These are phyloP conservation scores for Dalbergia cultrata DNA, from an alignment of 306 rosid species.

Conservation along the genomic window DNA sequence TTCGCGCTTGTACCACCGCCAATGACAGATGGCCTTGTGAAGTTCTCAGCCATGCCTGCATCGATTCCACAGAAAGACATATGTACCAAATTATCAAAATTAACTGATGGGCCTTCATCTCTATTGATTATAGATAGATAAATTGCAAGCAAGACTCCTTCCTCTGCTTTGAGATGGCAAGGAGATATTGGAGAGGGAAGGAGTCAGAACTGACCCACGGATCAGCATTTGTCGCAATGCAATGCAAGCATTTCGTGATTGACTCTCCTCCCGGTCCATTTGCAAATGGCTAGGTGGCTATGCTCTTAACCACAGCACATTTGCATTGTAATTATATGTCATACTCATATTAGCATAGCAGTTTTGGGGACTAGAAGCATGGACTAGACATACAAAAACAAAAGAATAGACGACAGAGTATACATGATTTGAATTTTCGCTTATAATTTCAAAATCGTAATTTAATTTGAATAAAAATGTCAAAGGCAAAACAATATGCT, in stretches of 20 bases:
- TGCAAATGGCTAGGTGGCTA: not conserved
- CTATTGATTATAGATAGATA: not conserved
- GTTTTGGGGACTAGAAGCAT: too few species aligned
- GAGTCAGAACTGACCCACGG: not conserved
- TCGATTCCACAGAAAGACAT: slow-evolving; percentile 18
- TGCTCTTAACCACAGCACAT: not conserved
- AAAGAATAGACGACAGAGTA: too few species aligned
- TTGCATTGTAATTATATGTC: not conserved
- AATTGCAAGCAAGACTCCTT: not conserved
- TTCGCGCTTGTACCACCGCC: too few species aligned
- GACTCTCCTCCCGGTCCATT: slow-evolving; percentile 24
- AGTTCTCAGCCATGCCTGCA: slow-evolving; percentile 19
- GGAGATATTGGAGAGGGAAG: slow-evolving; percentile 15
- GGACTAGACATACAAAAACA: too few species aligned
- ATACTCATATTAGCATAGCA: too few species aligned
- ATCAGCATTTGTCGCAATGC: not conserved
- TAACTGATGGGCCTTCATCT: not conserved
- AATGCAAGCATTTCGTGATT: not conserved
- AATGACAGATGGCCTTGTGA: slow-evolving; percentile 39
- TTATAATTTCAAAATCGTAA: too few species aligned
- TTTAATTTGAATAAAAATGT: too few species aligned
- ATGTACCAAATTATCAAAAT: not conserved
- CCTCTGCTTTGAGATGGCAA: slow-evolving; percentile 38
- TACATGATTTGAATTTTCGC: too few species aligned
- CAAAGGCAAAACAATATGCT: too few species aligned